Base-by-base conservation (phyloP, 106 monocot genomes). In the Platanthera zijinensis region DNA sequence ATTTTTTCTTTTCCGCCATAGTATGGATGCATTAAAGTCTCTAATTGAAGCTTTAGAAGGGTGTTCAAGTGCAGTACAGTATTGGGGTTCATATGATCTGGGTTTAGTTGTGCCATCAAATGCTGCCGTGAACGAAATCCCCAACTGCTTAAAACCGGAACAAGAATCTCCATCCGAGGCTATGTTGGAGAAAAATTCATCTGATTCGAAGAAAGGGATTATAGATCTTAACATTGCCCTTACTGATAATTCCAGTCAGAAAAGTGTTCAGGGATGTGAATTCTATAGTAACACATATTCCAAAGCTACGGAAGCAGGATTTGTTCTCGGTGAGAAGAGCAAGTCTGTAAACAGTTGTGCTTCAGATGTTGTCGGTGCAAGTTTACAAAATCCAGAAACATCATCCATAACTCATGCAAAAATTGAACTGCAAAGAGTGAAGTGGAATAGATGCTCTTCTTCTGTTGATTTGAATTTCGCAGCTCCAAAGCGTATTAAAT, bases 31-130 rank as follows among this genome's bases (percentile, higher is more conserved):
- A n/a, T 69, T 99, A 17, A 78, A 76, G 73, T 69, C 81, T 72
- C 77, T 99, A 52, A 83, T 94, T 48, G 57, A 90, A 79, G 97
- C 94, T 73, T 78, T 99, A 45, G 91, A 94, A 85, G 91, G 91
- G 18, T 76, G 89, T 52, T 14, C 50, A 51, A 71, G 25, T 81
- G 80, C 94, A 64, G 45, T 91, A 48, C 73, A 69, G 10, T 51
- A 50, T 10, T 92, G 87, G 82, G 84, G 75, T 18, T 48, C 53
- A 47, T 62, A 76, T 32, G 63, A 84, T 45, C 51, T 86, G 10
- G 84, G 79, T 13, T 78, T 86, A 51, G 75, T 66, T 82, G 59
- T 53, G 28, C 76, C 74, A 77, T 75, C 73, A 71, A 59, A 76
- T 63, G 11, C 22, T 17, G 57, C 30, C 50, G 19, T 71, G 57